These are phyloP conservation scores for Trichosporon sp. DNA, from an alignment of 1,284 basidiomycete genomes.

Conservation along the genomic window DNA sequence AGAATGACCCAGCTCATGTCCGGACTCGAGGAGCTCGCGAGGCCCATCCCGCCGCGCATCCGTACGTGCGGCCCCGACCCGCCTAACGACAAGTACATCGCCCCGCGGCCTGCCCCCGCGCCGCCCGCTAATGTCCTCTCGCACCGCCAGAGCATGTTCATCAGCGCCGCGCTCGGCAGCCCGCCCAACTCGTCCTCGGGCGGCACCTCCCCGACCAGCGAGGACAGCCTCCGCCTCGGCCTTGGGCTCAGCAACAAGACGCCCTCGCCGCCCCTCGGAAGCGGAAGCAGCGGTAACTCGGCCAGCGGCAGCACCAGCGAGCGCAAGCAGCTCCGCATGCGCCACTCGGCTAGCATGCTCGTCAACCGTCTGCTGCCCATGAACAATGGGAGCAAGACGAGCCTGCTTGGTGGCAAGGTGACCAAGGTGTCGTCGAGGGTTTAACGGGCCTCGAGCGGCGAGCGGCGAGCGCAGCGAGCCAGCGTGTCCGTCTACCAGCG, in stretches of 20 bases:
- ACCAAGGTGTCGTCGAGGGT: neutral
- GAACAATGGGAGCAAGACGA: neutral
- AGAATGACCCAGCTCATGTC: neutral
- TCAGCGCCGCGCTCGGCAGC: neutral
- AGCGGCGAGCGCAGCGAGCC: neutral
- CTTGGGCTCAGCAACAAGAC: neutral
- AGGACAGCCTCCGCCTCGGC: neutral
- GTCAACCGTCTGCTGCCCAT: neutral
- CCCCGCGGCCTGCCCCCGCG: slow-evolving; percentile 12
- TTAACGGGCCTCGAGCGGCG: neutral
- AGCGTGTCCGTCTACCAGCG: neutral
- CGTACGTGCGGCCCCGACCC: neutral
- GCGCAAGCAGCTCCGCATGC: slow-evolving; percentile 3
- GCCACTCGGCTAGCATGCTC: neutral
- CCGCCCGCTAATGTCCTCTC: slow-evolving; percentile 8
- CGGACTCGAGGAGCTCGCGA: neutral
- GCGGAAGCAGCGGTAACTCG: neutral
- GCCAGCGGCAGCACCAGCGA: neutral
- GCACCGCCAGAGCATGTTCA: slow-evolving; percentile 1
- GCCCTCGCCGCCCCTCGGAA: neutral
- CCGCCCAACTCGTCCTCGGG: neutral
- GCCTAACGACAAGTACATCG: slow-evolving; percentile 4
- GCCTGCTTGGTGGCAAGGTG: neutral
- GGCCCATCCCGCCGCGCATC: neutral
- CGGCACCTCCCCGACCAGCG: neutral